Evolutionary conservation across 768 basidiomycete species (phyloP).

Genomic region (Suillus decipiens): DNA sequence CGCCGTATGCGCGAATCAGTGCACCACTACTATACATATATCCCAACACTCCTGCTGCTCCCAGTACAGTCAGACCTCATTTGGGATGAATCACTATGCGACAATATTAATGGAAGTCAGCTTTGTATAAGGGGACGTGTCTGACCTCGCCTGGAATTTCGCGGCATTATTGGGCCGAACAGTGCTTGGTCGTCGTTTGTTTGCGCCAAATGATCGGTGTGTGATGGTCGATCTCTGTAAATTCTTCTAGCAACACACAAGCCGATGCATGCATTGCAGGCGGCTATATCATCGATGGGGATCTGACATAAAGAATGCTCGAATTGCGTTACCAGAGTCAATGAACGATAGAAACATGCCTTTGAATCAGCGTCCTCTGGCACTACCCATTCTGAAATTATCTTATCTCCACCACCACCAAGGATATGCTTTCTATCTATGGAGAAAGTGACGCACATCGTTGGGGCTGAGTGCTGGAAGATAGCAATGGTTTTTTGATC

Average conservation of each 20-base stretch:
- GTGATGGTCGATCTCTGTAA: neutral
- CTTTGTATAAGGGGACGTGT: too few species aligned
- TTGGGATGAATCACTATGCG: too few species aligned
- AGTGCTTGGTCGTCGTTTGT: too few species aligned
- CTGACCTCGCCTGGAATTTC: too few species aligned
- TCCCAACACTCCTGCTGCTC: too few species aligned
- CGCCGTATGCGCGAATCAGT: too few species aligned
- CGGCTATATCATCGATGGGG: too few species aligned
- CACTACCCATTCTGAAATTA: neutral
- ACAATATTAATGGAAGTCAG: too few species aligned
- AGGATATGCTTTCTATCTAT: neutral
- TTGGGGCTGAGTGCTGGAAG: neutral
- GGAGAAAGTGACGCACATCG: neutral
- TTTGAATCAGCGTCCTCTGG: neutral
- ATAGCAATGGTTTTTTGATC: neutral
- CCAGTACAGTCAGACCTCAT: too few species aligned
- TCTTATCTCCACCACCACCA: neutral
- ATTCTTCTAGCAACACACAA: neutral
- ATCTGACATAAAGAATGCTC: neutral
- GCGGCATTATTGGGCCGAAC: too few species aligned
- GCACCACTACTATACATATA: too few species aligned
- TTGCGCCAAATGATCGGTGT: too few species aligned
- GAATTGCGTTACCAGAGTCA: neutral
- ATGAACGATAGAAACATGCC: neutral
- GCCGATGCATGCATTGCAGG: neutral